These are phyloP conservation scores for Eimeria falciformis DNA, from an alignment of 169 alveolate species.

Conservation along the genomic window DNA sequence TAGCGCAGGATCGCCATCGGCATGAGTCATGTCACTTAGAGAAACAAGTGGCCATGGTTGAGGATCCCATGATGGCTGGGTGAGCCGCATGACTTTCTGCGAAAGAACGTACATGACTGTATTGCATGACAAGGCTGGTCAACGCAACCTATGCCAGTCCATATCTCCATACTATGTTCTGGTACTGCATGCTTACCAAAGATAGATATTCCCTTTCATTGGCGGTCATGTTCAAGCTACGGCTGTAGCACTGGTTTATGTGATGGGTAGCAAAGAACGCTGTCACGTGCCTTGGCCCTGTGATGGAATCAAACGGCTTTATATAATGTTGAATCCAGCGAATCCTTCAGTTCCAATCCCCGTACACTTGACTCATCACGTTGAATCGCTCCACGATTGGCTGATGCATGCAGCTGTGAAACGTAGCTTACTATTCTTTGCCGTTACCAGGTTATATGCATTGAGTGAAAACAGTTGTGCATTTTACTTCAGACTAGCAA, in stretches of 20 bases:
- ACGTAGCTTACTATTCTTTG: too few species aligned
- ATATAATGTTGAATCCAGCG: too few species aligned
- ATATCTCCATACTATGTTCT: background rate
- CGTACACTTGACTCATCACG: too few species aligned
- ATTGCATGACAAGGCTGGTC: background rate
- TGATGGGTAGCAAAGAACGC: background rate
- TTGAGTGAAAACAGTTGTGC: too few species aligned
- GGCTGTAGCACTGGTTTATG: background rate
- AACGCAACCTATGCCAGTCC: background rate
- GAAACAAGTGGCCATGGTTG: conserved; percentile 70
- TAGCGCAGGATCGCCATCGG: background rate
- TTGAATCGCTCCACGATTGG: too few species aligned
- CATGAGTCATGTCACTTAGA: conserved; percentile 12
- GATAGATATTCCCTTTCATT: conserved; percentile 62
- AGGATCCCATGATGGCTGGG: conserved; percentile 73
- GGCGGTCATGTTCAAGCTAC: conserved; percentile 11
- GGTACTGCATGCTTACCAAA: conserved; percentile 22
- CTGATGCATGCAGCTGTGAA: too few species aligned
- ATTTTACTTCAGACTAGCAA: too few species aligned
- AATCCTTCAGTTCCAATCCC: too few species aligned
- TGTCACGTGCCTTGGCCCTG: background rate
- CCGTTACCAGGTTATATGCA: too few species aligned
- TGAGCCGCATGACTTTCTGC: conserved; percentile 79
- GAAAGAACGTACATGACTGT: background rate
- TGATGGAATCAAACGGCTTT: background rate